A percentile compares a stretch with the other conserved stretches of the same genome.
These are phyloP conservation scores for Fragaria iinumae DNA, from an alignment of 306 rosid species.

Conservation along the genomic window DNA sequence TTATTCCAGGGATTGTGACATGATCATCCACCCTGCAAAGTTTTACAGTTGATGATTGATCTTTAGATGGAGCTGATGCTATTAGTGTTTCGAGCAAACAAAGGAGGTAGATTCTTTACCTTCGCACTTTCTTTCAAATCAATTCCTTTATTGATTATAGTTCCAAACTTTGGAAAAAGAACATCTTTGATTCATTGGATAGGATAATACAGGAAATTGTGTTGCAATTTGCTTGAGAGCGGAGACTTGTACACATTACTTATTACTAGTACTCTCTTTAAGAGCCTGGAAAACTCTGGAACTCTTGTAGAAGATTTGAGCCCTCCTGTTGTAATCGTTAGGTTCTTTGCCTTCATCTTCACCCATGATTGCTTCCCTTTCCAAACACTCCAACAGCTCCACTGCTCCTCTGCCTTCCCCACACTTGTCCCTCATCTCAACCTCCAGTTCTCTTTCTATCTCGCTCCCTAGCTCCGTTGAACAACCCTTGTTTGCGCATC, in stretches of 20 bases:
- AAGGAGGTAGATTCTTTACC: background rate
- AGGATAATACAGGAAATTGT: background rate
- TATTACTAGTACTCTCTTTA: conserved; percentile 24
- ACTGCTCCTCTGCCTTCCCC: conserved; percentile 42
- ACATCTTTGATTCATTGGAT: background rate
- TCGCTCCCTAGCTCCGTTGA: conserved; percentile 28
- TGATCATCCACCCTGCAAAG: background rate
- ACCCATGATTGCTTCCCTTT: conserved; percentile 83
- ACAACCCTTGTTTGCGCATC: conserved; percentile 28
- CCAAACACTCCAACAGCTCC: conserved; percentile 74
- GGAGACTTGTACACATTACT: background rate
- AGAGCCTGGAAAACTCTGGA: conserved; percentile 74
- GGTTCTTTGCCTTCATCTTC: conserved; percentile 76
- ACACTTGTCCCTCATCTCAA: conserved; percentile 52
- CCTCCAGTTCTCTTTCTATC: conserved; percentile 46
- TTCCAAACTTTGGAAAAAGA: background rate
- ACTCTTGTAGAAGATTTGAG: conserved; percentile 63
- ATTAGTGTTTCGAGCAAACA: background rate
- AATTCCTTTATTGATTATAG: background rate
- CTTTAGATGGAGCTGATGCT: background rate
- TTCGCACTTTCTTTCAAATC: background rate
- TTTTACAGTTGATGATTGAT: background rate
- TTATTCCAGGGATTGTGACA: conserved; percentile 2
- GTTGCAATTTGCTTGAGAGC: background rate
- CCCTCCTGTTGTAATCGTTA: conserved; percentile 69